phyloP scores from a whole-genome alignment of 2,329 filamentous ascomycete species.

The Cladophialophora carrionii region DNA sequence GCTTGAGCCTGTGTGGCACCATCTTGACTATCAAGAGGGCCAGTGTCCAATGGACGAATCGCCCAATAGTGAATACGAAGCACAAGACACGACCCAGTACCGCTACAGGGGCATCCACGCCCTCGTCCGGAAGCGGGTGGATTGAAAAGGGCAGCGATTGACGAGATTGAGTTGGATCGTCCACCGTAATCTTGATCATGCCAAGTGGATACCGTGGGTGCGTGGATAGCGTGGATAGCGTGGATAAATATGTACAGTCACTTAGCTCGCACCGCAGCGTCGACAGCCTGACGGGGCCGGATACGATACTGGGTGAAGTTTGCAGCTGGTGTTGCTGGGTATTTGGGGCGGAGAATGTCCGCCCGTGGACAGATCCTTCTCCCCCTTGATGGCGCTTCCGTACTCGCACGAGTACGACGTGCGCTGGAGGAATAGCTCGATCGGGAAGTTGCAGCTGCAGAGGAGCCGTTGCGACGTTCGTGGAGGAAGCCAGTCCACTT shows the following conservation, averaged over 20 bases:
- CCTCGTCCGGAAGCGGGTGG: not conserved
- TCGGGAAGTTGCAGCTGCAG: conserved; percentile 7
- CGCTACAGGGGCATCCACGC: not conserved
- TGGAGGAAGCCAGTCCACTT: not conserved
- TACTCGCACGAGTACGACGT: no score
- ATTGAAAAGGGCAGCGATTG: conserved; percentile 12
- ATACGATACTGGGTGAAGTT: not conserved
- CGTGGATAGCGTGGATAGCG: not conserved
- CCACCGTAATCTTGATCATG: conserved; percentile 12
- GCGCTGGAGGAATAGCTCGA: conserved; percentile 1
- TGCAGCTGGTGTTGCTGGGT: not conserved
- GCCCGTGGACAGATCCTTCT: not conserved
- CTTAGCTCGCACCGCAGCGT: not conserved
- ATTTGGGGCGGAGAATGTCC: not conserved
- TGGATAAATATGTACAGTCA: not conserved
- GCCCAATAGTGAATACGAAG: conserved; percentile 22
- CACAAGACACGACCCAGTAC: not conserved
- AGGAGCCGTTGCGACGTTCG: not conserved
- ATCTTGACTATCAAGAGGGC: conserved; percentile 2
- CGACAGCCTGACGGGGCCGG: conserved; percentile 7
- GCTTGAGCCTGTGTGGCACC: conserved; percentile 29
- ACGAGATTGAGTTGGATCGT: conserved; percentile 29
- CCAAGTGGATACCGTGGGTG: not conserved
- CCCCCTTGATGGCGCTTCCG: no score
- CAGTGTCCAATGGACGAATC: not conserved